Base-by-base conservation (phyloP, 2,329 filamentous ascomycete species). In the Gnomoniopsis smithogilvyi region DNA sequence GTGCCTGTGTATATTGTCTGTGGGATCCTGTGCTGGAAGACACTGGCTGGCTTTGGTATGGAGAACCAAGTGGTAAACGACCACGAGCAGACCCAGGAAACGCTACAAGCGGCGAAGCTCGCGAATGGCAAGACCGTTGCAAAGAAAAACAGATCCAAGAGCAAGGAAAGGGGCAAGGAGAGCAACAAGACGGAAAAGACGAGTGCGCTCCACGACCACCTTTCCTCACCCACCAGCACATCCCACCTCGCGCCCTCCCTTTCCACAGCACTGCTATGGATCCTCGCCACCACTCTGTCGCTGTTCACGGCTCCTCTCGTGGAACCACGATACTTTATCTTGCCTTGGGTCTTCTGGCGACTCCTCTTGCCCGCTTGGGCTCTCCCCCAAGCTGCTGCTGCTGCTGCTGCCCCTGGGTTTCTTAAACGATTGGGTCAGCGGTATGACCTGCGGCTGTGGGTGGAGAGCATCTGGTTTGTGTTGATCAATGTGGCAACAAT, bases 341-440 rank as follows among this genome's bases (percentile, higher is more conserved):
- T 97, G 14, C 93, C 94, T 0, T 99, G 92, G 92, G 83, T 97
- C 10, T 87, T 97, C 67, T 98, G 93, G 91, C 83, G 95, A 1
- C 75, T 98, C 8, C 83, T 96, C 67, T 76, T 96, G 0, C 91
- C 91, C 0, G 72, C 79, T 54, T 77, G 76, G 76, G 51, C 52
- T 21, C 24, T 53, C 58, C 41, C 24, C 30, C 6, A n/a, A 24
- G n/a, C 3, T 19, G n/a, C n/a, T n/a, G n/a, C n/a, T n/a, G n/a
- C n/a, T n/a, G n/a, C n/a, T n/a, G n/a, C n/a, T n/a, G 63, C 19
- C 53, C 17, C 43, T 26, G 45, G 22, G 21, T 14, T 38, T 24
- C n/a, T 21, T 58, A 21, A 48, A 14, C 10, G 55, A 33, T 24
- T 67, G 19, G 64, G 62, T 0, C 56, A 51, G 30, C 66, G 58